Evolutionary conservation across 305 asterid genomes (phyloP).

Genomic region (Fraxinus baroniana): DNA sequence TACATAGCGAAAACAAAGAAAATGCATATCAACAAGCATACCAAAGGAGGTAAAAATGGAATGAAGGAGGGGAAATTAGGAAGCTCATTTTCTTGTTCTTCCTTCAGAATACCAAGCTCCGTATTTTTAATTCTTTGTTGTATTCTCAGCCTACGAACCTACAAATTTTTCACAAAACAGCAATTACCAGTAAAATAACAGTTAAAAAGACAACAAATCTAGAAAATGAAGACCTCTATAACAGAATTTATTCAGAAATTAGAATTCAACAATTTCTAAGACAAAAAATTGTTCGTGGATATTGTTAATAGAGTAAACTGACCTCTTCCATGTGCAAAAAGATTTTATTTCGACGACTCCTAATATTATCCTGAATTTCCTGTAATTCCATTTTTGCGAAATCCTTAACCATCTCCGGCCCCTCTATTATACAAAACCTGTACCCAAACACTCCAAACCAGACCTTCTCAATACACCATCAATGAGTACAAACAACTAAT

Average conservation of each 20-base stretch:
- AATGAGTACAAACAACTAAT: not conserved
- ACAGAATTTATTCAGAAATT: not conserved
- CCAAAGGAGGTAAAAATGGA: conserved; percentile 95
- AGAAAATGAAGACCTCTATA: not conserved
- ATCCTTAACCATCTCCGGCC: conserved; percentile 90
- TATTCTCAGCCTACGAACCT: conserved; percentile 94
- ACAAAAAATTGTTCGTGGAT: not conserved
- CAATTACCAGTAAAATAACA: not conserved
- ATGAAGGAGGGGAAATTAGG: conserved; percentile 89
- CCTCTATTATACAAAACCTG: conserved; percentile 95
- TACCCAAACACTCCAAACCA: conserved; percentile 20
- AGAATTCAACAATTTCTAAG: not conserved
- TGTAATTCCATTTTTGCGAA: conserved; percentile 81
- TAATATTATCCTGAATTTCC: conserved; percentile 85
- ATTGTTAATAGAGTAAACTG: conserved; percentile 2
- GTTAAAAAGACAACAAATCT: not conserved
- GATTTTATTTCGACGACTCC: conserved; percentile 80
- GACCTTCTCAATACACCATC: not conserved
- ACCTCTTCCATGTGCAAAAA: conserved; percentile 97
- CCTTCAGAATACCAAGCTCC: conserved; percentile 69
- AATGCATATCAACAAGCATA: conserved; percentile 24
- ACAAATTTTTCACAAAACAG: conserved; percentile 25
- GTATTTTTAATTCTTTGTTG: conserved; percentile 64
- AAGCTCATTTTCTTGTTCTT: conserved; percentile 72
- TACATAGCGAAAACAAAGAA: not conserved